Conservation (phyloP, 2,329 filamentous ascomycete species). For the Xylaria digitata region DNA sequence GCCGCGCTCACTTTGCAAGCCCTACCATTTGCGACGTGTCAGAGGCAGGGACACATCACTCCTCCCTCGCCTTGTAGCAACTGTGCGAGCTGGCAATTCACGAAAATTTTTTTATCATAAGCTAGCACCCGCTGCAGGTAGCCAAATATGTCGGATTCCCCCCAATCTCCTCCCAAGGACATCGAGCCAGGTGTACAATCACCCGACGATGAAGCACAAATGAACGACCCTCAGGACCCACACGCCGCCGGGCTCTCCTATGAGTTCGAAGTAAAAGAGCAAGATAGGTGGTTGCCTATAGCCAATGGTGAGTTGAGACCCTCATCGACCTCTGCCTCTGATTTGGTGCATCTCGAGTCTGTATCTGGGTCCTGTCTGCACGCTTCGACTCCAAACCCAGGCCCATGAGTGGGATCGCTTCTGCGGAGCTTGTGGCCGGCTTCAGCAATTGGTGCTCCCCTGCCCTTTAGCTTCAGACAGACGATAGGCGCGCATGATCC, state of each 20-base stretch:
- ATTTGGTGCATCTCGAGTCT: conserved; percentile 64
- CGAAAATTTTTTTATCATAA: conserved; percentile 66
- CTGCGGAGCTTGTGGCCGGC: conserved; percentile 54
- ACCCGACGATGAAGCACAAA: conserved; percentile 92
- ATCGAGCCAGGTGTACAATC: conserved; percentile 93
- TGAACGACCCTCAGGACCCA: conserved; percentile 87
- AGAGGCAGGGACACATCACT: conserved; percentile 68
- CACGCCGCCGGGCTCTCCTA: conserved; percentile 80
- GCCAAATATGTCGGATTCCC: conserved; percentile 91
- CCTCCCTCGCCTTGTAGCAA: conserved; percentile 56
- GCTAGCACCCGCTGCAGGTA: conserved; percentile 73
- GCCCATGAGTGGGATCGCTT: conserved; percentile 61
- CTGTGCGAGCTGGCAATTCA: conserved; percentile 68
- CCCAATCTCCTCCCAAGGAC: conserved; percentile 91
- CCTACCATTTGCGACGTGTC: conserved; percentile 70
- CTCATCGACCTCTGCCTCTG: conserved; percentile 54
- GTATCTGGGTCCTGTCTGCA: conserved; percentile 50
- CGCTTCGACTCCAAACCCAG: conserved; percentile 43
- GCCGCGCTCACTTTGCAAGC: conserved; percentile 63
- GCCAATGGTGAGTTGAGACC: conserved; percentile 91
- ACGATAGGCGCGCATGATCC: conserved; percentile 52
- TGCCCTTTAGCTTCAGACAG: conserved; percentile 57
- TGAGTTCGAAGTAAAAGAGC: conserved; percentile 99
- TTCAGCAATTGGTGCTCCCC: conserved; percentile 51
- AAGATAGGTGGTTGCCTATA: conserved; percentile 99